Base-by-base conservation (phyloP, 2,329 filamentous ascomycete species). In the Alternaria ethzedia region DNA sequence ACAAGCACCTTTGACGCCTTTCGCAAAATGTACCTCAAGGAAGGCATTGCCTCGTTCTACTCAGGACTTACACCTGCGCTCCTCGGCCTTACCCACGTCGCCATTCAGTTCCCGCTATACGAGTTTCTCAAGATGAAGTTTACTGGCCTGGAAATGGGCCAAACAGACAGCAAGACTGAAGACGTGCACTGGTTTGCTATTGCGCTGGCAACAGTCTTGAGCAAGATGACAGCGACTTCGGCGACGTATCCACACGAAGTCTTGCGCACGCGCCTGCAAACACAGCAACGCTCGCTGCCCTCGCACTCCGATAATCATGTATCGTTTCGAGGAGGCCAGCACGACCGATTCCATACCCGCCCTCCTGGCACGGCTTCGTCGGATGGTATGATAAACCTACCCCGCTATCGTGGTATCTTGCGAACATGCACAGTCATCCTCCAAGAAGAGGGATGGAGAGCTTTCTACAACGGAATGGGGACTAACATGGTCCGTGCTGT, bases 211-310 rank as follows among this genome's bases (percentile, higher is more conserved):
- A 97, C 94, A 12, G 93, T 98, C 66, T 82, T 99, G 55, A 97
- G 94, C 82, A 99, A 99, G 82, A 88, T 97, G 52, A 90, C 96
- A 75, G 96, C 96, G 32, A 97, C 94, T 78, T 96, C 93, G 52
- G 92, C 94, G 9, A 99, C 96, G 17, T 99, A 99, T 78, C 96
- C 96, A 1, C 96, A 99, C 78, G 96, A 99, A 81, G 96, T 99
- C 17, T 90, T 99, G 55, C 90, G 96, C 47, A 99, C 96, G 54
- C 87, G 96, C 63, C 83, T 99, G 60, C 96, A 99, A 81, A 99
- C 96, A 2, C 96, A 99, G 79, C 90, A 96, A 75, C 87, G 94
- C 65, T 89, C 90, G 5, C 80, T 85, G 17, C 82, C 85, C 36
- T 75, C 80, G 49, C 68, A 77, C 26, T 79, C 80, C 15, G 76